These are phyloP conservation scores for Brassica napus DNA, from an alignment of 345 rosid genomes.

Conservation along the genomic window Da-Ae NC_063448.1:56306501-56307000, in stretches of 20 bases:
- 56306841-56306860: slow-evolving; percentile 75
- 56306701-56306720: neutral
- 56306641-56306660: slow-evolving; percentile 61
- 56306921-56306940: slow-evolving; percentile 70
- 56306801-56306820: slow-evolving; percentile 68
- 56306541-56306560: slow-evolving; percentile 69
- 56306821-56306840: slow-evolving; percentile 73
- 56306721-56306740: neutral
- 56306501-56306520: slow-evolving; percentile 48
- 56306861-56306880: slow-evolving; percentile 77
- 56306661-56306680: neutral
- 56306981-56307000: slow-evolving; percentile 73
- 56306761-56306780: slow-evolving; percentile 82
- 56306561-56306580: slow-evolving; percentile 83
- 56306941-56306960: slow-evolving; percentile 60
- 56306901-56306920: slow-evolving; percentile 76
- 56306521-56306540: slow-evolving; percentile 48
- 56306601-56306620: slow-evolving; percentile 69
- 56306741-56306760: slow-evolving; percentile 67
- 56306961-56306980: slow-evolving; percentile 87
- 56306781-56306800: slow-evolving; percentile 72
- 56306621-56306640: slow-evolving; percentile 73
- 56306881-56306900: slow-evolving; percentile 74
- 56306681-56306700: slow-evolving; percentile 7
- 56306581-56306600: slow-evolving; percentile 70